Base-by-base conservation (phyloP, 2,329 filamentous ascomycete genomes). In the Zasmidium angulare region DNA sequence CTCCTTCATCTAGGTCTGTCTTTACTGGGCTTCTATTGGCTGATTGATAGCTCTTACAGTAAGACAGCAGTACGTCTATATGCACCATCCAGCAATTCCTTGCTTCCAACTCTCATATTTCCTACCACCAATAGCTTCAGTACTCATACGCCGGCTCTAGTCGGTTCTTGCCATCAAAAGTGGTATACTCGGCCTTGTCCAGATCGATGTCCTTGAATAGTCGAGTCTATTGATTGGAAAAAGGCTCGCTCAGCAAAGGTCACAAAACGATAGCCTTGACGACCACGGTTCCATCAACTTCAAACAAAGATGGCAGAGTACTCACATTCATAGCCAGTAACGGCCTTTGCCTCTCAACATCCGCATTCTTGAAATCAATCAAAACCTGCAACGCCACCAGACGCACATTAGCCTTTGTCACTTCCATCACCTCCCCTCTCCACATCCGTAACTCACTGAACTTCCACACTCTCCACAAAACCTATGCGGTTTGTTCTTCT, bases 381-480 rank as follows among this genome's bases (percentile, higher is more conserved):
- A 68, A 50, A 20, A 69, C 29, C 29, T 36, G 14, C n/a, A n/a
- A n/a, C n/a, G n/a, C n/a, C 29, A 36, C 14, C 29, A 36, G 7
- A 36, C 29, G 7, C 29, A 36, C 29, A 14, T 36, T 36, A 36
- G 29, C 29, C 7, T 36, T 14, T 14, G 7, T 14, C 14, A 7
- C 29, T 36, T 14, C 7, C 7, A 7, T 14, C 29, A 7, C 14
- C 29, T 14, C 29, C 14, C 29, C 29, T 14, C 14, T 36, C 29
- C 29, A 36, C 29, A 7, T 36, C 29, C 29, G 7, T 36, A 36
- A 36, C 29, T 36, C n/a, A 43, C 56, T 36, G 53, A 62, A 54
- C 57, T 64, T n/a, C 65, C 58, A 57, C 66, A 71, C 23, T 63
- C 63, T 6, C 56, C 52, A 61, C 68, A 69, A 56, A 69, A 70